Conservation (phyloP, 108 stramenopile species). For the Pelagomonas calceolata region DNA sequence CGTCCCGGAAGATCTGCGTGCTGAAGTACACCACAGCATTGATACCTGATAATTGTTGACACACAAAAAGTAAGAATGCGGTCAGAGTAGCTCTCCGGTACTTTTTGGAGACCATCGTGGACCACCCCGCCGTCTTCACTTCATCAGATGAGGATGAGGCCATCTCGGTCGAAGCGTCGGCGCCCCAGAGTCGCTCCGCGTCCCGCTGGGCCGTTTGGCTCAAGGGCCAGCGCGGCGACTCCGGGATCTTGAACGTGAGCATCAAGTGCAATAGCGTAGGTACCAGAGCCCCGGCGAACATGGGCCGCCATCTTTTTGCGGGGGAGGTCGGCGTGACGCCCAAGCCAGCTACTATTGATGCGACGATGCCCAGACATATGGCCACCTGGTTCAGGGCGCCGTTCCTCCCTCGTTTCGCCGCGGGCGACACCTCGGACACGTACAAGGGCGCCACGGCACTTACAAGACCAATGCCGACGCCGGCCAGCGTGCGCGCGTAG, state of each 20-base stretch:
- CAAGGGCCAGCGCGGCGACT: too few species aligned
- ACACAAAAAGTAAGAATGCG: neutral
- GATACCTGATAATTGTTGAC: slow-evolving; percentile 6
- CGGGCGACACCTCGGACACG: neutral
- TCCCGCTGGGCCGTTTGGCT: neutral
- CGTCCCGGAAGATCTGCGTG: slow-evolving; percentile 1
- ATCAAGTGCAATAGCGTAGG: too few species aligned
- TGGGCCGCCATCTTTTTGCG: too few species aligned
- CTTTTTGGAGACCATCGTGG: neutral
- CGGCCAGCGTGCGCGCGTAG: neutral
- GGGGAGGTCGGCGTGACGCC: too few species aligned
- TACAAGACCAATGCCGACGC: neutral
- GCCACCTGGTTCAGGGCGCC: too few species aligned
- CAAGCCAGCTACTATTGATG: too few species aligned
- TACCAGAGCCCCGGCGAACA: neutral
- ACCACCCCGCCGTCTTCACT: neutral
- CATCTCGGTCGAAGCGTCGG: neutral
- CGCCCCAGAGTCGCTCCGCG: neutral
- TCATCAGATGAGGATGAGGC: neutral
- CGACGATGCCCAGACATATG: too few species aligned
- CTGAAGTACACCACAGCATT: slow-evolving; percentile 15
- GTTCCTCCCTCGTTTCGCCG: too few species aligned
- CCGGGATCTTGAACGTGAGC: too few species aligned
- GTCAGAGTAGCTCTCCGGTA: neutral
- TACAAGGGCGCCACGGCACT: neutral